Conservation (phyloP, 1,284 basidiomycete genomes). For the Malassezia vespertilionis region DNA sequence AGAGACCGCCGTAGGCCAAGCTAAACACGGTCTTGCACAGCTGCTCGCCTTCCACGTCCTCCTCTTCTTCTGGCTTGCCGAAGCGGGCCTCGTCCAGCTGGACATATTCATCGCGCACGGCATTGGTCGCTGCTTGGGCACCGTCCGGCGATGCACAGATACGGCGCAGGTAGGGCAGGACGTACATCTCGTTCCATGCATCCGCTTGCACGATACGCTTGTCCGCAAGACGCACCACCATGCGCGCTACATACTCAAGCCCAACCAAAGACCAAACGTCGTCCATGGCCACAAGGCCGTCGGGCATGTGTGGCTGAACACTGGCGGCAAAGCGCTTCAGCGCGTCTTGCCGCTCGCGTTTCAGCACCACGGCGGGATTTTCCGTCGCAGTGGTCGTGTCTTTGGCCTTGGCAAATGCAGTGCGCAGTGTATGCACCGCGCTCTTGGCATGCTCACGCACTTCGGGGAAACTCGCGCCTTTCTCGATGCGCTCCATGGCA, state of each 20-base stretch:
- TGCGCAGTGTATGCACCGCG: conserved; percentile 37
- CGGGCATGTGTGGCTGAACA: conserved; percentile 27
- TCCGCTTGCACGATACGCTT: conserved; percentile 41
- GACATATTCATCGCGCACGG: conserved; percentile 35
- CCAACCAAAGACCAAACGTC: conserved; percentile 36
- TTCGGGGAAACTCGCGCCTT: conserved; percentile 89
- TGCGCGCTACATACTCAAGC: conserved; percentile 33
- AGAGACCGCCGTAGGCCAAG: conserved; percentile 86
- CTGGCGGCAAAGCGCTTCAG: conserved; percentile 27
- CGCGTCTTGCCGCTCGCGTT: conserved; percentile 29
- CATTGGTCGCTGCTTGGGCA: conserved; percentile 33
- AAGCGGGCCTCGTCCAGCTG: conserved; percentile 40
- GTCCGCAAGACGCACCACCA: conserved; percentile 38
- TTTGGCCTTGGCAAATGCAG: conserved; percentile 25
- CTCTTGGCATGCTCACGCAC: conserved; percentile 50
- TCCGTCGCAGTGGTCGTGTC: conserved; percentile 23
- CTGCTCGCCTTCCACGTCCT: conserved; percentile 55
- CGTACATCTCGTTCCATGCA: conserved; percentile 45
- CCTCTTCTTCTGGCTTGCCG: conserved; percentile 54
- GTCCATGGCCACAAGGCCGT: conserved; percentile 27
- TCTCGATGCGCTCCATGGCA: conserved; percentile 81
- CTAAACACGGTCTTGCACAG: conserved; percentile 89
- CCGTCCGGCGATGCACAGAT: conserved; percentile 27
- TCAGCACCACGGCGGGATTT: conserved; percentile 29
- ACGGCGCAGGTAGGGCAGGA: conserved; percentile 49